Evolutionary conservation across 2,329 filamentous ascomycete species (phyloP), one percentile per base, ranked within the genome.

Genomic region (Cytospora piceae): DNA sequence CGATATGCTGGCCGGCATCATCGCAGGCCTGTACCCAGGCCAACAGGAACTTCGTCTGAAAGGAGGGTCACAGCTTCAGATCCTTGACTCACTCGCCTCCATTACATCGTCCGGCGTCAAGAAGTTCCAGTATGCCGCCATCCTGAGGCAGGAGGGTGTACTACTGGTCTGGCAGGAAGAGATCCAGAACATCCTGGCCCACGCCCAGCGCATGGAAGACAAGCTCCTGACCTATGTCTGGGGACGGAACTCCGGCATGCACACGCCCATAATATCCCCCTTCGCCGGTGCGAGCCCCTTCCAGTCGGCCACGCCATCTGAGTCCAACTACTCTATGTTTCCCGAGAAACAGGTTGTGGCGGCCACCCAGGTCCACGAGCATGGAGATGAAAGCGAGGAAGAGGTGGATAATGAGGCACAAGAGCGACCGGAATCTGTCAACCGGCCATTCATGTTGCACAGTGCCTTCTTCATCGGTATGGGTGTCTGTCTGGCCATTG

Each of bases 161-260:
- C 69, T 82, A 9, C 71, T 82, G 8, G 74, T 81, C 22, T 82
- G 80, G 80, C 76, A 79, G 61, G 77, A 80, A 63, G 75, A 79
- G 39, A 68, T 79, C 17, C 75, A 75, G 52, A 73, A 77, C 63
- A 78, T 81, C 59, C 67, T 82, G 42, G 72, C 74, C 22, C 76
- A 79, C 58, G 79, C 76, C 4, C 74, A 74, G 7, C 56, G 69
- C 5, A 69, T 77, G 29, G 75, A 77, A 58, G 73, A 76, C 63
- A 75, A 73, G 68, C 70, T 77, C 1, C 64, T 77, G 22, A 68
- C 72, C 6, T 68, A 74, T 68, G 74, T 77, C n/a, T 74, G 75
- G 71, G 73, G 71, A 51, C 60, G 56, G 17, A 66, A 57, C 24
- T 63, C 66, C 15, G 37, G 27, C 29, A 54, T 54, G 64, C 52